Conservation (phyloP, 495 filamentous ascomycete species). For the Penicillium desertorum region DNA sequence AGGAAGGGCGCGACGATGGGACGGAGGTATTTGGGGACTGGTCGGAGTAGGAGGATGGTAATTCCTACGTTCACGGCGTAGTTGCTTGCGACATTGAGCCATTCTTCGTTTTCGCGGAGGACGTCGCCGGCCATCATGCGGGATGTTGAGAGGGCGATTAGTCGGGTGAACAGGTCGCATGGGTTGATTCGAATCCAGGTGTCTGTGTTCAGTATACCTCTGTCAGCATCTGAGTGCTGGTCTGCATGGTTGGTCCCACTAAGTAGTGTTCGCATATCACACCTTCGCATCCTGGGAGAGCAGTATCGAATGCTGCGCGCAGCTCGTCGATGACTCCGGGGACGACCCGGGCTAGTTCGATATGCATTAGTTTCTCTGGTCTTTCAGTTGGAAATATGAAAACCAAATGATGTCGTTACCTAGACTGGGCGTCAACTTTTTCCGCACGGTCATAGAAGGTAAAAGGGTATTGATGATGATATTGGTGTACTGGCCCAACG, state of each 20-base stretch:
- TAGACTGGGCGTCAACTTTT: slow-evolving; percentile 30
- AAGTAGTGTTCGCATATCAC: neutral
- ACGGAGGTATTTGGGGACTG: slow-evolving; percentile 38
- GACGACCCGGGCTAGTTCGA: slow-evolving; percentile 25
- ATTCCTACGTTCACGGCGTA: slow-evolving; percentile 54
- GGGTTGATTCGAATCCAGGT: slow-evolving; percentile 27
- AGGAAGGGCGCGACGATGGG: slow-evolving; percentile 34
- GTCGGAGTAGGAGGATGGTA: slow-evolving; percentile 31
- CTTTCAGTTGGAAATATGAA: neutral
- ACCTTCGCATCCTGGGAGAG: slow-evolving; percentile 32
- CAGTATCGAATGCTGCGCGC: slow-evolving; percentile 23
- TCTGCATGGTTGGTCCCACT: neutral
- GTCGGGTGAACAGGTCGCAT: slow-evolving; percentile 32
- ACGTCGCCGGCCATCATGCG: slow-evolving; percentile 56
- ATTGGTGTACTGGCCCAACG: slow-evolving; percentile 35
- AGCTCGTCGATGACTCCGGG: slow-evolving; percentile 35
- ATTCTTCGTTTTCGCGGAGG: slow-evolving; percentile 54
- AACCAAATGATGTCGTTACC: slow-evolving; percentile 11
- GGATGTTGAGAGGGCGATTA: slow-evolving; percentile 56
- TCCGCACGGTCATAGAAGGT: slow-evolving; percentile 25
- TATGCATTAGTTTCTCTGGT: neutral
- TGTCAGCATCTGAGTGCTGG: slow-evolving; percentile 2
- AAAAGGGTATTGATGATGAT: slow-evolving; percentile 29
- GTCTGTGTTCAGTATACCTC: slow-evolving; percentile 10
- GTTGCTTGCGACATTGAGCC: slow-evolving; percentile 50